Conservation (phyloP, 75 land plant species). For the Chamaecyparis obtusa region DNA sequence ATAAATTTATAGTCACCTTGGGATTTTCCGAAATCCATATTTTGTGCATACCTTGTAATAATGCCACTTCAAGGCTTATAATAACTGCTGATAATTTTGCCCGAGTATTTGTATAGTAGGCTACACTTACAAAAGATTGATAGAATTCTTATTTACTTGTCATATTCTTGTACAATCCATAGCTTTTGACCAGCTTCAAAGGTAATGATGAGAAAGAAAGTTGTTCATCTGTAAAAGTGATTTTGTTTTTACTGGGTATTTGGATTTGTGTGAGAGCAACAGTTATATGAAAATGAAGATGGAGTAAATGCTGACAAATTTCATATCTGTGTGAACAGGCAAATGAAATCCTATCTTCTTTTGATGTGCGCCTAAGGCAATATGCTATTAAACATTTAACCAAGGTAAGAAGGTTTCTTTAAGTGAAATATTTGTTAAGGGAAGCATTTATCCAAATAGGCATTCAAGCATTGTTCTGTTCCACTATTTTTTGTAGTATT, state of each 20-base stretch:
- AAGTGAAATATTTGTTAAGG: not conserved
- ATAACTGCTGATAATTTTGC: not conserved
- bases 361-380: constrained; percentile 83
- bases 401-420: constrained; percentile 50
- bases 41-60: not conserved
- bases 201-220: not conserved
- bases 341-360: constrained; percentile 91
- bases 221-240: not conserved
- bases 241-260: not conserved
- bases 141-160: constrained; percentile 2
- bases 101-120: not conserved
- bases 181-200: not conserved
- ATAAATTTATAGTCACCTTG: not conserved
- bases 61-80: not conserved
- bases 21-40: not conserved
- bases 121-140: not conserved
- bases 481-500: not conserved
- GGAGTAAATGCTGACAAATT: not conserved
- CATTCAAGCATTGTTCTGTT: not conserved
- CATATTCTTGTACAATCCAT: not conserved
- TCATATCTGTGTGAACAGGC: constrained; percentile 55
- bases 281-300: not conserved
- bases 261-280: not conserved
- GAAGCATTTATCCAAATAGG: not conserved
- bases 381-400: constrained; percentile 84